A percentile compares a stretch with the other conserved stretches of the same genome.
Evolutionary conservation across 768 basidiomycete species (phyloP).

Genomic region (Mycena galericulata): DNA sequence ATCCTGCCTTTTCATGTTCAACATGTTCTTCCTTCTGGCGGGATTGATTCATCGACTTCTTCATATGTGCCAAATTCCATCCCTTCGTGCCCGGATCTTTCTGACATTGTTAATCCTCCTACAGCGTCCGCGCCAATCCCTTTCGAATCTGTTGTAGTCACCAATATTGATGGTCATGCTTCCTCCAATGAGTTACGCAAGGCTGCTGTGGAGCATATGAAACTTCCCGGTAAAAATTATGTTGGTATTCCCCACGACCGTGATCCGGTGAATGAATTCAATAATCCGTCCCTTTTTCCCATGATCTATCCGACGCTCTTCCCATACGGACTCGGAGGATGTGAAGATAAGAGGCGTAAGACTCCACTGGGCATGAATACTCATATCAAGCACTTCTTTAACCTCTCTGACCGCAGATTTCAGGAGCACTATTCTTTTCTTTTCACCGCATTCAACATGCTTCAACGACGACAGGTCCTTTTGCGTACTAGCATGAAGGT

Average conservation of each 20-base stretch:
- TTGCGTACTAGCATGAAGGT: conserved; percentile 40
- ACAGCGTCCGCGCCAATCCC: conserved; percentile 14
- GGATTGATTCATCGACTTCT: conserved; percentile 21
- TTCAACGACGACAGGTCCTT: conserved; percentile 36
- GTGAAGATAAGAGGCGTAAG: conserved; percentile 1
- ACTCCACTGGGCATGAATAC: conserved; percentile 23
- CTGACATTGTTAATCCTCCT: too few relatives aligned
- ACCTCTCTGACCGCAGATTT: conserved; percentile 34
- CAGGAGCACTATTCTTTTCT: conserved; percentile 41
- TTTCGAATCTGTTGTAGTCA: not conserved
- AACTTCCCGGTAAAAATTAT: conserved; percentile 1
- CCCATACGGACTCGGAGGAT: conserved; percentile 45
- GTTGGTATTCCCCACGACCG: conserved; percentile 37
- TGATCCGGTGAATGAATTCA: conserved; percentile 38
- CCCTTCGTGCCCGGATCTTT: conserved; percentile 12
- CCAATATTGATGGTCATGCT: not conserved
- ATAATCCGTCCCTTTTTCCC: conserved; percentile 40
- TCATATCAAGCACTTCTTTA: conserved; percentile 39
- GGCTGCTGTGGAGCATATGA: conserved; percentile 1
- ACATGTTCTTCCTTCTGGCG: conserved; percentile 2
- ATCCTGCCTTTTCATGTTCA: conserved; percentile 15
- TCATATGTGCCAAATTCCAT: conserved; percentile 43
- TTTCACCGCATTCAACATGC: conserved; percentile 44
- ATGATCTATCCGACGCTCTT: conserved; percentile 43
- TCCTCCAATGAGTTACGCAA: not conserved